Evolutionary conservation across 768 basidiomycete genomes (phyloP), one percentile per base, ranked within the genome.

Genomic region (Tricholoma bakamatsutake): DNA sequence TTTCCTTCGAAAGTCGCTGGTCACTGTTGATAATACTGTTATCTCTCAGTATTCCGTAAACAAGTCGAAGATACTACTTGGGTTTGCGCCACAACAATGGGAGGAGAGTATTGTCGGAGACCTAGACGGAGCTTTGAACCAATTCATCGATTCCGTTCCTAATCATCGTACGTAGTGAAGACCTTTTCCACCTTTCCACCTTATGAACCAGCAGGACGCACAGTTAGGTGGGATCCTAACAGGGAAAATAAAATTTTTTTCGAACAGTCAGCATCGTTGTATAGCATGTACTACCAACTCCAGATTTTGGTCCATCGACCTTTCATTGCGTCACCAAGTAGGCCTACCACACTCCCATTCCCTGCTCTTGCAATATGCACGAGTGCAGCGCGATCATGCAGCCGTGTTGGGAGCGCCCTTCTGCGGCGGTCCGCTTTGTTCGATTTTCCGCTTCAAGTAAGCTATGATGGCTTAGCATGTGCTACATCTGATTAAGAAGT

Each of bases 241-340:
- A 74, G 73, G 15, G 69, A 73, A 57, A 61, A 80, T 56, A 54
- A 65, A 13, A 50, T 64, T 0, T 78, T 78, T 62, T 76, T 89
- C 67, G 76, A 80, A 56, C 85, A 88, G 71, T 86, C 85, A 1
- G 86, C 83, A 0, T 63, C 73, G 13, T 72, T 91, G 2, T 79
- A 78, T 52, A 64, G 68, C 18, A 63, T 62, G 5, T 77, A 78
- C 57, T 78, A 89, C 63, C 76, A 84, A 53, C 70, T 82, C 17
- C 83, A 87, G 66, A 90, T 92, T 55, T 72, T 88, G 39, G 76
- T 90, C 39, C 89, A 92, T 67, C 82, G 89, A 4, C 87, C 88
- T 0, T 92, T 90, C 71, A 83, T 93, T 55, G 85, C 84, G 0
- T 77, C 81, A 0, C 77, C 80, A 1, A 71, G 71, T 39, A 78